Evolutionary conservation across 1,139 yeast species (phyloP).

Genomic region (Kluyveromyces sp.): DNA sequence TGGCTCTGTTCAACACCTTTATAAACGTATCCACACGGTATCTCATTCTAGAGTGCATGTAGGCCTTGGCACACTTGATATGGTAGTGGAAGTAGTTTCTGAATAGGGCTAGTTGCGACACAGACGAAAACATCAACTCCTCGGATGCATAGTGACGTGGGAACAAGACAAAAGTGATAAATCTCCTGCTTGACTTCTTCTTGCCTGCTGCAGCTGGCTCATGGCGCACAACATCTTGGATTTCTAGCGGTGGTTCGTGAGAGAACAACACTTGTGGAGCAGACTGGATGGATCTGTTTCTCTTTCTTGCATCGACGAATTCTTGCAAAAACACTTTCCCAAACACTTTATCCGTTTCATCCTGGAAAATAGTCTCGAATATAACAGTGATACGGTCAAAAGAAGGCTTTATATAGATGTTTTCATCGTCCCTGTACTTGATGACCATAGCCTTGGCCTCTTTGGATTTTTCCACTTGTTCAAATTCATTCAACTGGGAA

Average conservation of each 20-base stretch:
- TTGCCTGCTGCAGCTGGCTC: background rate
- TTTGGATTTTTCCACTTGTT: conserved; percentile 43
- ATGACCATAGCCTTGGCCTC: conserved; percentile 51
- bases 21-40: conserved; percentile 87
- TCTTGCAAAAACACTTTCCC: conserved; percentile 96
- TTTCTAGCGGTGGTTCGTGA: conserved; percentile 92
- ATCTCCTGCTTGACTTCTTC: conserved; percentile 43
- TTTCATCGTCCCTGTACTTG: conserved; percentile 88
- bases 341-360: conserved; percentile 91
- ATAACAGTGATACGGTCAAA: conserved; percentile 95
- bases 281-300: conserved; percentile 90
- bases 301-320: conserved; percentile 92
- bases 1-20: conserved; percentile 93
- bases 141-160: conserved; percentile 40
- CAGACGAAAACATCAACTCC: conserved; percentile 59
- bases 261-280: conserved; percentile 97
- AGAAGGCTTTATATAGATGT: conserved; percentile 83
- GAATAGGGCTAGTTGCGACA: conserved; percentile 74
- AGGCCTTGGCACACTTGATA: conserved; percentile 95
- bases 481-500: conserved; percentile 43
- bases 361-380: conserved; percentile 89
- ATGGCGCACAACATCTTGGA: conserved; percentile 31
- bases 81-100: conserved; percentile 97
- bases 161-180: conserved; percentile 68
- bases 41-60: conserved; percentile 98